These are phyloP conservation scores for Clitocybe nebularis DNA, from an alignment of 1,284 basidiomycete genomes.

Conservation along the genomic window DNA sequence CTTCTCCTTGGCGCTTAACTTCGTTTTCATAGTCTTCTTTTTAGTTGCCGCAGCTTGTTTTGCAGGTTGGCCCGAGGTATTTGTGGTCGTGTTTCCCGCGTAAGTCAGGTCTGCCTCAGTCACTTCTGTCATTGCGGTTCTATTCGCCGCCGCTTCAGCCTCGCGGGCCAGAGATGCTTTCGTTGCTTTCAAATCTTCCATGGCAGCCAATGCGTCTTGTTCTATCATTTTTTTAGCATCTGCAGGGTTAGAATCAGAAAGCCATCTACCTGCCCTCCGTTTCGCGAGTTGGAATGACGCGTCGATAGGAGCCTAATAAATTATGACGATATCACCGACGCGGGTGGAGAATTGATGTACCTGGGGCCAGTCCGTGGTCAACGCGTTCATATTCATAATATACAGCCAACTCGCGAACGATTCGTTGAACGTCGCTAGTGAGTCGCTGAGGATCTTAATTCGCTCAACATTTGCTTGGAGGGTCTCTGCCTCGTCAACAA, in stretches of 20 bases:
- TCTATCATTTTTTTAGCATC: constrained; percentile 29
- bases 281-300: constrained; percentile 57
- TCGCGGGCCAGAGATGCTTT: constrained; percentile 29
- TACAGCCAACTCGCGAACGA: constrained; percentile 90
- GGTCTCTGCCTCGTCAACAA: constrained; percentile 82
- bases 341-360: constrained; percentile 35
- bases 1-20: constrained; percentile 77
- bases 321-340: neutral
- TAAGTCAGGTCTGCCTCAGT: constrained; percentile 40
- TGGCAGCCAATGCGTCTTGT: constrained; percentile 41
- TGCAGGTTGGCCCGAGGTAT: constrained; percentile 23
- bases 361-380: constrained; percentile 90
- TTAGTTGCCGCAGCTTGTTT: constrained; percentile 34
- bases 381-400: constrained; percentile 91
- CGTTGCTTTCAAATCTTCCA: constrained; percentile 34
- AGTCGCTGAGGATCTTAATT: constrained; percentile 69
- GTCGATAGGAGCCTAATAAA: constrained; percentile 54
- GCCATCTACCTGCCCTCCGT: constrained; percentile 52
- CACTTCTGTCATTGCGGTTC: constrained; percentile 40
- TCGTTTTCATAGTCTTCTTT: constrained; percentile 63
- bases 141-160: constrained; percentile 37
- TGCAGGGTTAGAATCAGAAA: neutral
- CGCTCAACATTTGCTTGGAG: constrained; percentile 75
- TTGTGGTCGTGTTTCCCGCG: constrained; percentile 35
- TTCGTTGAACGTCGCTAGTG: constrained; percentile 87